These are phyloP conservation scores for Balamuthia mandrillaris DNA, from an alignment of 208 protist genomes.

Conservation along the genomic window DNA sequence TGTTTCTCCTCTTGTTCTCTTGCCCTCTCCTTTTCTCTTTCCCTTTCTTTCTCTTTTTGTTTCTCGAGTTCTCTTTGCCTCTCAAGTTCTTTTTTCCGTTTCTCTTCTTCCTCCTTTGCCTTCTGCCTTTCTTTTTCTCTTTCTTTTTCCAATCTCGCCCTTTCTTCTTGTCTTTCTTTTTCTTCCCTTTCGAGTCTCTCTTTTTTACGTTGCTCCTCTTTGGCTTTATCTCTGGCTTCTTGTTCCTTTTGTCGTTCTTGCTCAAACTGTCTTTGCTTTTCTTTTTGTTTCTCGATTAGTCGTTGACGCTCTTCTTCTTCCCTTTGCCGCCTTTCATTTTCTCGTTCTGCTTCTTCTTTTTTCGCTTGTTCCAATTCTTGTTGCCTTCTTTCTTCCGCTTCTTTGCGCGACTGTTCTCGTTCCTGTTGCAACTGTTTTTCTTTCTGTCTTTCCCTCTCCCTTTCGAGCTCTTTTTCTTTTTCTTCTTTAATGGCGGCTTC, in stretches of 20 bases:
- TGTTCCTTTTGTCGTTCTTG: not conserved
- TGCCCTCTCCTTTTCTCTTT: not conserved
- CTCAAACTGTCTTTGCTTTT: not conserved
- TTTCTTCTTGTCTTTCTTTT: not conserved
- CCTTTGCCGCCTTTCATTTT: not conserved
- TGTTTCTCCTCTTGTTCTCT: not conserved
- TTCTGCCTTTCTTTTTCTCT: not conserved
- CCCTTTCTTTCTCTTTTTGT: not conserved
- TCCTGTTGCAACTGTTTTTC: not conserved
- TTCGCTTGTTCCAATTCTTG: not conserved
- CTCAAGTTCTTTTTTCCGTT: not conserved
- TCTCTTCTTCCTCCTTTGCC: not conserved
- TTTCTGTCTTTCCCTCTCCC: not conserved
- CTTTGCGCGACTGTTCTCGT: not conserved
- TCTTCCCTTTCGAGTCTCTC: not conserved
- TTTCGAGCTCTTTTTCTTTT: not conserved
- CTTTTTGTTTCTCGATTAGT: not conserved
- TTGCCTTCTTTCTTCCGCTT: not conserved
- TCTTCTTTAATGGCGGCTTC: too few species aligned
- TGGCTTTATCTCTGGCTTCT: not conserved
- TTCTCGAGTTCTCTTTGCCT: not conserved
- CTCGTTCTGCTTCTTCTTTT: not conserved
- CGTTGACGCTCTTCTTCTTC: not conserved
- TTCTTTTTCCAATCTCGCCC: not conserved
- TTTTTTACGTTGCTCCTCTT: not conserved